These are phyloP conservation scores for Alliaria petiolata DNA, from an alignment of 345 rosid species.

Conservation along the genomic window DNA sequence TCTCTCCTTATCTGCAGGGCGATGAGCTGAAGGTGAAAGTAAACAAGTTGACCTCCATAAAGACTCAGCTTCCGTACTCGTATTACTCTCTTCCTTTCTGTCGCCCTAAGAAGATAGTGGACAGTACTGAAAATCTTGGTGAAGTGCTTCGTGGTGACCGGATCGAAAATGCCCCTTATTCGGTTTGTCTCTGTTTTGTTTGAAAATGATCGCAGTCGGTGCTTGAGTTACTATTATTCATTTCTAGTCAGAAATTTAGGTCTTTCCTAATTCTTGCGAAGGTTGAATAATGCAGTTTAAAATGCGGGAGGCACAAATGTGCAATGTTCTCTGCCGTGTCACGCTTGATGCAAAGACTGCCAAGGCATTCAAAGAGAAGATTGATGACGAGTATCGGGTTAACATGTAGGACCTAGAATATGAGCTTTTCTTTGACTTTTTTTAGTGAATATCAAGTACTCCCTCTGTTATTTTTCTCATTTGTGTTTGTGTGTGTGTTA, in stretches of 20 bases:
- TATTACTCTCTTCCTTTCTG: conserved; percentile 78
- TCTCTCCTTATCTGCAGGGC: conserved; percentile 43
- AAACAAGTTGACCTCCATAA: conserved; percentile 84
- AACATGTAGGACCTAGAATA: conserved; percentile 60
- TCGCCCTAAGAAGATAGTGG: conserved; percentile 64
- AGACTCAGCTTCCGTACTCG: conserved; percentile 92
- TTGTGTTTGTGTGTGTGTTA: conserved; percentile 26
- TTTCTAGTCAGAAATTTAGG: background rate
- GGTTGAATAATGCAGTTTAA: conserved; percentile 56
- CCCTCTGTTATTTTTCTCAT: conserved; percentile 9
- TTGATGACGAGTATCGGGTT: conserved; percentile 86
- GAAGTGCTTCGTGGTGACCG: conserved; percentile 99
- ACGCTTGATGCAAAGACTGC: conserved; percentile 57
- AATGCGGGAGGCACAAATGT: conserved; percentile 89
- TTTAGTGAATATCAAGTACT: background rate
- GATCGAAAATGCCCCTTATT: conserved; percentile 82
- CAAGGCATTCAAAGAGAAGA: conserved; percentile 80
- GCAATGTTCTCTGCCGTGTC: conserved; percentile 54
- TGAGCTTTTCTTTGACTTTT: background rate
- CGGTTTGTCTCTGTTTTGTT: conserved; percentile 40
- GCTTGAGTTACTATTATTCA: background rate
- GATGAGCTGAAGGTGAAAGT: conserved; percentile 79
- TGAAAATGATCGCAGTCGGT: background rate
- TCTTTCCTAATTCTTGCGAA: background rate
- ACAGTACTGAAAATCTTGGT: conserved; percentile 96